phyloP scores from a whole-genome alignment of 495 filamentous ascomycete genomes.

The Xylaria castorea region DNA sequence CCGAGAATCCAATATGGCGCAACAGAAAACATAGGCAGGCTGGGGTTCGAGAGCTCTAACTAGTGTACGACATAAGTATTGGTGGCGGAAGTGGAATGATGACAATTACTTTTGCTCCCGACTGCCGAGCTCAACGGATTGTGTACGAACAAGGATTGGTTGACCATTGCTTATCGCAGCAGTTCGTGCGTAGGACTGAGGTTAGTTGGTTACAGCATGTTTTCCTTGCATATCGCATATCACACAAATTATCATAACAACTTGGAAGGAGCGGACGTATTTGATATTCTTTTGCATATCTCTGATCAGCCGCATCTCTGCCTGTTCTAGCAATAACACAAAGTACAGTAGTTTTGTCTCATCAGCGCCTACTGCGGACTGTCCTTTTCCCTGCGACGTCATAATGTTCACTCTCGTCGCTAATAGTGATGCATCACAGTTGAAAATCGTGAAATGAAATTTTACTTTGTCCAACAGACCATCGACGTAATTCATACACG shows the following conservation, averaged over 20 bases:
- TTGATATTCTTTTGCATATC: conserved; percentile 17
- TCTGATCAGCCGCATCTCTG: conserved; percentile 16
- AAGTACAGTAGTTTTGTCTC: neutral
- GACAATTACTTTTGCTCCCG: conserved; percentile 23
- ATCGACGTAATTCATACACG: neutral
- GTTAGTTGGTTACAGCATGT: neutral
- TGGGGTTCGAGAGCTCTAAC: conserved; percentile 5
- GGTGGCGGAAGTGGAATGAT: conserved; percentile 6
- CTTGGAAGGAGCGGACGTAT: conserved; percentile 8
- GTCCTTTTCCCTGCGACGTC: neutral
- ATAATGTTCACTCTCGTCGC: neutral
- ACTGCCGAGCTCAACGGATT: conserved; percentile 18
- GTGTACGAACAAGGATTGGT: neutral
- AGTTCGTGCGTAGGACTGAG: neutral
- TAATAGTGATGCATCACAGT: neutral
- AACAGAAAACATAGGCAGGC: neutral
- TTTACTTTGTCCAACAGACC: neutral
- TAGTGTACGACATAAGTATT: neutral
- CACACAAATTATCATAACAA: conserved; percentile 10
- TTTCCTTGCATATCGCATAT: neutral
- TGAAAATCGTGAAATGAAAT: neutral
- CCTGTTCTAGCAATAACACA: conserved; percentile 5
- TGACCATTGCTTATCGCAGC: conserved; percentile 16
- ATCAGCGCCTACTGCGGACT: neutral
- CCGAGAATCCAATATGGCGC: conserved; percentile 10